A percentile compares a stretch with the other conserved stretches of the same genome.
phyloP scores from a whole-genome alignment of 163 green algal species.

The Scenedesmus sp. region DNA sequence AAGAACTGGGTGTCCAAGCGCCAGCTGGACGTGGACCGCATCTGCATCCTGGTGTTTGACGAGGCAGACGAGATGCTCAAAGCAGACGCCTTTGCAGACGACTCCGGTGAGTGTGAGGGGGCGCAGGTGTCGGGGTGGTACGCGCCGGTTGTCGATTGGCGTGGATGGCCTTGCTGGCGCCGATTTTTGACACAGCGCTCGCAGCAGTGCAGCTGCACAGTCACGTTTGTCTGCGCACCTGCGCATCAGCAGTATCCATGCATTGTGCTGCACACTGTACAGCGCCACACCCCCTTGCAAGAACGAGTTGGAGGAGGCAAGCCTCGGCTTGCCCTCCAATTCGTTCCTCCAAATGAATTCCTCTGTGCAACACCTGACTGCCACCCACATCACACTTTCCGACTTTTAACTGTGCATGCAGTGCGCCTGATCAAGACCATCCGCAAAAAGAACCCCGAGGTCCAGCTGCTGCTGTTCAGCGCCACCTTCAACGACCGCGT shows the following conservation, averaged over 20 bases:
- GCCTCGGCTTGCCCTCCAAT: too few relatives aligned
- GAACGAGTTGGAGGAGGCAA: too few relatives aligned
- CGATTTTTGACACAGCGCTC: too few relatives aligned
- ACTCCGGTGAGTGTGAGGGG: slow-evolving; percentile 75
- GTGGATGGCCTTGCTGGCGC: neutral
- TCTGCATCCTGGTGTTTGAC: slow-evolving; percentile 97
- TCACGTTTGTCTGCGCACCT: neutral
- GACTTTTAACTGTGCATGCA: neutral
- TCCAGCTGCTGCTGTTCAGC: slow-evolving; percentile 92
- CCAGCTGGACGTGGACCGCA: slow-evolving; percentile 79
- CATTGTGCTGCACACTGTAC: too few relatives aligned
- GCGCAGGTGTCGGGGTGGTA: too few relatives aligned
- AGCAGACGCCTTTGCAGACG: slow-evolving; percentile 94
- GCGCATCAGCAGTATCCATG: neutral
- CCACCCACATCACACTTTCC: too few relatives aligned
- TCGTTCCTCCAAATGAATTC: too few relatives aligned
- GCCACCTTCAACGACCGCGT: slow-evolving; percentile 98
- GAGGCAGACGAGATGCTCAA: slow-evolving; percentile 99
- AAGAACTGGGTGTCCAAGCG: slow-evolving; percentile 92
- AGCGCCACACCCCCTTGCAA: too few relatives aligned
- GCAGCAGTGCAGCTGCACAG: neutral
- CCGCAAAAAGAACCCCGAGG: slow-evolving; percentile 69
- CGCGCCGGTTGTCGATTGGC: too few relatives aligned
- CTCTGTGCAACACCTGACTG: too few relatives aligned
- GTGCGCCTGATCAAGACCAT: slow-evolving; percentile 74